These are phyloP conservation scores for Aureobasidium vineae DNA, from an alignment of 2,329 filamentous ascomycete species.

Conservation along the genomic window DNA sequence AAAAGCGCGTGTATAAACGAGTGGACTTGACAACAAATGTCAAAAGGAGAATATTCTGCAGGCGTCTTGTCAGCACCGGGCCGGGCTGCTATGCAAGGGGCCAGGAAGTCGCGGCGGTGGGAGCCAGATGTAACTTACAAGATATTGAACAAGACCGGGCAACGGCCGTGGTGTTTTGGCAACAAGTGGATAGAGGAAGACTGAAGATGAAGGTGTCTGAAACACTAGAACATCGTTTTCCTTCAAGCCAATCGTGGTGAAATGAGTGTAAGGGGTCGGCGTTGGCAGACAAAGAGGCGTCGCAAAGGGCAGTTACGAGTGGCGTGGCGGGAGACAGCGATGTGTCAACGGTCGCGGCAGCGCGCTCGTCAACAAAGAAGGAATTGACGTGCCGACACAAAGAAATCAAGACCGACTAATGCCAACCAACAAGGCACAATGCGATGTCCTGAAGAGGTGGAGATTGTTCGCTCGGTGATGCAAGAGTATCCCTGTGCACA, in stretches of 20 bases:
- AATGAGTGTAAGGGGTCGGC: constrained; percentile 27
- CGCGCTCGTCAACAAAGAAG: constrained; percentile 24
- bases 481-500: constrained; percentile 6
- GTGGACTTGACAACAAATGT: constrained; percentile 50
- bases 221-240: constrained; percentile 28
- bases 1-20: constrained; percentile 47
- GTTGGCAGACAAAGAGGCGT: constrained; percentile 14
- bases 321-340: constrained; percentile 25
- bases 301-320: constrained; percentile 16
- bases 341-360: constrained; percentile 22
- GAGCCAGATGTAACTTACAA: constrained; percentile 6
- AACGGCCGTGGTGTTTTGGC: constrained; percentile 22
- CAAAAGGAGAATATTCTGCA: constrained; percentile 33
- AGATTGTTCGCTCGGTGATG: constrained; percentile 6
- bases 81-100: constrained; percentile 23
- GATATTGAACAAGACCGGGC: constrained; percentile 13
- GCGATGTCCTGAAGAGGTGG: constrained; percentile 17
- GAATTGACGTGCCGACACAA: constrained; percentile 20
- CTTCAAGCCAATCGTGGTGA: constrained; percentile 21
- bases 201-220: constrained; percentile 22
- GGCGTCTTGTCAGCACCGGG: constrained; percentile 19
- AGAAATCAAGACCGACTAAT: constrained; percentile 17
- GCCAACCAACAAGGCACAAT: constrained; percentile 15
- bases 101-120: not conserved
- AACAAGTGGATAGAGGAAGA: constrained; percentile 8